Evolutionary conservation across 2,329 filamentous ascomycete genomes (phyloP).

Genomic region (Magnaporthiopsis poae): DNA sequence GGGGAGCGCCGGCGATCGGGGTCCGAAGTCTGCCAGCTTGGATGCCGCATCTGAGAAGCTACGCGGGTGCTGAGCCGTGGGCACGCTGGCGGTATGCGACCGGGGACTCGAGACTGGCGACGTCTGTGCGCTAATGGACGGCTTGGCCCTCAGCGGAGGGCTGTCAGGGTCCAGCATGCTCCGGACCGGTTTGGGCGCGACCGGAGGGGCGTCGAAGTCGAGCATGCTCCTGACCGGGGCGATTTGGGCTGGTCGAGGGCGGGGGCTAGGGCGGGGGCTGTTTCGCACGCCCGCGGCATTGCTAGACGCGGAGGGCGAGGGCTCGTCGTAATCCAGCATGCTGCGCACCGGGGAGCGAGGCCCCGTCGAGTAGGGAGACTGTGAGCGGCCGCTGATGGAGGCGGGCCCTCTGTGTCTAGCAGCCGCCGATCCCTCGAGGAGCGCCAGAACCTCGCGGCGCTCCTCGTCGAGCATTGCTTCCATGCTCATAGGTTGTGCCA

Average conservation of each 20-base stretch:
- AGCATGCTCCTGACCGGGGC: constrained; percentile 57
- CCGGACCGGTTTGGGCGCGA: constrained; percentile 25
- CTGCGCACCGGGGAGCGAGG: constrained; percentile 60
- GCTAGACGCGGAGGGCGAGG: constrained; percentile 11
- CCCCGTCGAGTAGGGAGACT: constrained; percentile 41
- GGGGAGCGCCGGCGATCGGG: constrained; percentile 21
- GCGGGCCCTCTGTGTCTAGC: constrained; percentile 13
- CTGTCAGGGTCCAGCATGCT: constrained; percentile 44
- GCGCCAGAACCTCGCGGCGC: constrained; percentile 59
- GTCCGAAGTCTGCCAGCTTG: constrained; percentile 38
- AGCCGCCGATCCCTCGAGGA: constrained; percentile 44
- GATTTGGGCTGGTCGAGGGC: constrained; percentile 27
- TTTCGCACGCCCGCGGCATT: constrained; percentile 17
- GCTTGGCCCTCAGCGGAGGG: constrained; percentile 20
- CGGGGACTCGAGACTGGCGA: constrained; percentile 31
- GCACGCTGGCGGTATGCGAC: constrained; percentile 18
- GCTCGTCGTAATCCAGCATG: constrained; percentile 51
- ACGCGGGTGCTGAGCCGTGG: constrained; percentile 29
- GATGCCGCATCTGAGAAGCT: constrained; percentile 46
- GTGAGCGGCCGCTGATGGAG: constrained; percentile 28
- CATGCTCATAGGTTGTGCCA: constrained; percentile 55
- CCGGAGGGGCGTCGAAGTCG: constrained; percentile 39
- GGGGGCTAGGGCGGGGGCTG: constrained; percentile 33
- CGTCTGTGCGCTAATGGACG: constrained; percentile 33
- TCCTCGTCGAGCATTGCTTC: constrained; percentile 71